These are phyloP conservation scores for Lathyrus aphaca DNA, from an alignment of 306 rosid species.

Conservation along the genomic window DNA sequence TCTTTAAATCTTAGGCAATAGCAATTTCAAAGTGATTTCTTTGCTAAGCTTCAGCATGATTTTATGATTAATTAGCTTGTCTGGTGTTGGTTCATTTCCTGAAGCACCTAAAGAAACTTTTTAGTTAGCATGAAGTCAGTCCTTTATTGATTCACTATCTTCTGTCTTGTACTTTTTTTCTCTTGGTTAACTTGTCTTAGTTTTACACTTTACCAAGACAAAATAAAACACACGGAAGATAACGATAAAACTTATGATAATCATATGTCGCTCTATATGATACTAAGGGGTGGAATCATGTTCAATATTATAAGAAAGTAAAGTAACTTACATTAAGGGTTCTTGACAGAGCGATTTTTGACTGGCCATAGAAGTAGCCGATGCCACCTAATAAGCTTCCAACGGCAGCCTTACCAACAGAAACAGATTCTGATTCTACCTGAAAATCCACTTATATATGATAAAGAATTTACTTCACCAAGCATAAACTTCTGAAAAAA, in stretches of 20 bases:
- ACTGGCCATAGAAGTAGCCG: slow-evolving; percentile 94
- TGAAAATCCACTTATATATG: slow-evolving; percentile 49
- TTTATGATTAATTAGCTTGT: slow-evolving; percentile 21
- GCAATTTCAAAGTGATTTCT: neutral
- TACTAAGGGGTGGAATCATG: slow-evolving; percentile 15
- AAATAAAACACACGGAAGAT: slow-evolving; percentile 21
- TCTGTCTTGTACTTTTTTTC: slow-evolving; percentile 8
- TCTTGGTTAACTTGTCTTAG: slow-evolving; percentile 1
- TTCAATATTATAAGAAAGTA: slow-evolving; percentile 16
- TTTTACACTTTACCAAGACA: slow-evolving; percentile 17
- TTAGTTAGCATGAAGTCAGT: slow-evolving; percentile 14
- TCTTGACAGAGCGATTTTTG: slow-evolving; percentile 67
- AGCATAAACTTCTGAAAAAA: slow-evolving; percentile 30
- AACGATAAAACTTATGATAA: slow-evolving; percentile 21
- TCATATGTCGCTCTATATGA: slow-evolving; percentile 15
- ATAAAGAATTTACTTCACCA: slow-evolving; percentile 42
- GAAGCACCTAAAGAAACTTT: slow-evolving; percentile 24
- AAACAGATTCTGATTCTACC: slow-evolving; percentile 76
- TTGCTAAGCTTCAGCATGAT: neutral
- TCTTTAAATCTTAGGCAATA: slow-evolving; percentile 14
- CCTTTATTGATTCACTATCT: slow-evolving; percentile 10
- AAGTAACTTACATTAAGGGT: slow-evolving; percentile 59
- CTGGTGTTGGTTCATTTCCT: neutral
- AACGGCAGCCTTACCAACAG: slow-evolving; percentile 85
- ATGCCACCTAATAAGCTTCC: slow-evolving; percentile 93